Evolutionary conservation across 331 rosid species (phyloP), one percentile per base, ranked within the genome.

Genomic region (Dryas integrifolia): DNA sequence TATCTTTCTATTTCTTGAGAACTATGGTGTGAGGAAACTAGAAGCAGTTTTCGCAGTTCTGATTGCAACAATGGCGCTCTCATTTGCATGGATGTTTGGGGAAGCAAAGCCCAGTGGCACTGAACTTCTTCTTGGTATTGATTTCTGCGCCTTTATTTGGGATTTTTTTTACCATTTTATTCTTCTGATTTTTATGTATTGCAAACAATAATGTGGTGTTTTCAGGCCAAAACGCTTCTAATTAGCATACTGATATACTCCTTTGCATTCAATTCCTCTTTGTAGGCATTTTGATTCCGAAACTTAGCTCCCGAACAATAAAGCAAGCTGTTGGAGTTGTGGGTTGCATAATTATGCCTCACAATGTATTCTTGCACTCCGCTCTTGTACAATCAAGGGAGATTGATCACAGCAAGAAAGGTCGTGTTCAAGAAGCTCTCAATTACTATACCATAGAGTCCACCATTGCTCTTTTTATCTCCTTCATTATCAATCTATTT

Each of bases 41-140:
- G 99, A 95, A 78, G 96, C 96, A 4, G 93, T 89, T 74, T 95
- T 95, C 21, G 97, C 99, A 18, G 82, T 95, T 72, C 96, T 95
- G 2, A 95, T 95, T 73, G 98, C 83, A 9, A 66, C 86, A 16
- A 95, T 95, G 99, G 99, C 90, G 4, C 14, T 95, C 50, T 76
- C 99, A 15, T 95, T 95, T 83, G 99, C 99, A 1, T 95, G 99
- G 99, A 92, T 95, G 97, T 95, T 91, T 81, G 97, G 96, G 6
- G 86, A 95, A 79, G 77, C 99, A 43, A 92, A 85, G 78, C 99
- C 99, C 1, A 72, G 82, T 45, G 99, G 96, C 57, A 76, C 60
- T 64, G 99, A 92, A 74, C 93, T 95, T 82, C 93, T 95, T 79
- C 70, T 92, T 12, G 98, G 98, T 95, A 73, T 52, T 6, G 0